phyloP scores from a whole-genome alignment of 164 flowering plant species.

The Vitis riparia region DNA sequence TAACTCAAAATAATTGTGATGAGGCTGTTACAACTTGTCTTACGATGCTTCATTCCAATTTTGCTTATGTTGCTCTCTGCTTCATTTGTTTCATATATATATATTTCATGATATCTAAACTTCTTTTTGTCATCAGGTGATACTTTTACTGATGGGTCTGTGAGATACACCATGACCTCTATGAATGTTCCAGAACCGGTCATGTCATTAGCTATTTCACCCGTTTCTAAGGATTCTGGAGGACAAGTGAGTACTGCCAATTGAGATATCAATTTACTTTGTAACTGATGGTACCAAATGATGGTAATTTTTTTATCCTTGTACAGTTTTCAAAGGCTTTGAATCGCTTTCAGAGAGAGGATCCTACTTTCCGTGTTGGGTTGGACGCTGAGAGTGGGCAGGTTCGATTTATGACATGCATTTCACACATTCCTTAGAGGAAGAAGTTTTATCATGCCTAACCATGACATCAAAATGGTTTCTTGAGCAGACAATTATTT shows the following conservation, averaged over 20 bases:
- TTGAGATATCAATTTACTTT: background rate
- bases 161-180: constrained; percentile 96
- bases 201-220: constrained; percentile 96
- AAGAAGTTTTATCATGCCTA: background rate
- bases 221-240: constrained; percentile 95
- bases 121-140: constrained; percentile 58
- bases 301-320: constrained; percentile 6
- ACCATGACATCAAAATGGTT: constrained; percentile 9
- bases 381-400: constrained; percentile 98
- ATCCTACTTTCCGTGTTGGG: constrained; percentile 99
- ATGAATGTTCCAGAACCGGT: constrained; percentile 99
- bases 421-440: background rate
- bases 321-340: constrained; percentile 95
- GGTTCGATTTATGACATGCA: constrained; percentile 38
- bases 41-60: background rate
- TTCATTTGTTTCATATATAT: background rate
- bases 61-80: constrained; percentile 1
- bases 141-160: constrained; percentile 95
- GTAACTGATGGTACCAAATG: background rate
- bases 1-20: background rate
- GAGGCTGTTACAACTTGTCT: background rate
- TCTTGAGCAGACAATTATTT: constrained; percentile 78
- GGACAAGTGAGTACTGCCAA: constrained; percentile 66
- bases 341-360: constrained; percentile 98
- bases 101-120: background rate